Conservation (phyloP, 257 asterid genomes). For the Solanum chiquidenum region DNA sequence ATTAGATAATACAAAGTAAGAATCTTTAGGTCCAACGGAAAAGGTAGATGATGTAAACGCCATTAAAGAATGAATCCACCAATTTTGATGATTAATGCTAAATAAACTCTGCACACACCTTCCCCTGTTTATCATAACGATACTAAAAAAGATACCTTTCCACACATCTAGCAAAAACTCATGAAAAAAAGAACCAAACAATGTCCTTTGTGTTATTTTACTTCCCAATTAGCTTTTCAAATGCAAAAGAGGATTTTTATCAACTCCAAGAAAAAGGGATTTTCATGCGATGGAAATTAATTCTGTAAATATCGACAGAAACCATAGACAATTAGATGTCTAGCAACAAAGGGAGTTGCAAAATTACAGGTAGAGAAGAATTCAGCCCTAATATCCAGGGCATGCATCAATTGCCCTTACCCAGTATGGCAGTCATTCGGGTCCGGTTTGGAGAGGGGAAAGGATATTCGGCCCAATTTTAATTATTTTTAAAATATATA, state of each 20-base stretch:
- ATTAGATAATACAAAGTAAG: not conserved
- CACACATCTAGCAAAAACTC: not conserved
- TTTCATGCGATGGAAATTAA: not conserved
- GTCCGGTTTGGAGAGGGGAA: not conserved
- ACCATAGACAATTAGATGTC: not conserved
- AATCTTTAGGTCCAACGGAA: conserved; percentile 1
- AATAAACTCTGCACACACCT: not conserved
- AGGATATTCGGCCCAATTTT: not conserved
- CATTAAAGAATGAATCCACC: conserved; percentile 26
- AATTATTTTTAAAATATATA: too few relatives aligned
- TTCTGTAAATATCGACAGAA: not conserved
- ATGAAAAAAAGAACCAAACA: not conserved
- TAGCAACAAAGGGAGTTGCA: not conserved
- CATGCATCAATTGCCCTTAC: not conserved
- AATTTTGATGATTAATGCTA: not conserved
- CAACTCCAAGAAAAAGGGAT: not conserved
- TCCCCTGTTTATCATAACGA: conserved; percentile 52
- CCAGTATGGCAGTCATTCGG: not conserved
- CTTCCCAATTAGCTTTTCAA: not conserved
- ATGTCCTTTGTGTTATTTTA: not conserved
- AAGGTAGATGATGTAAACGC: conserved; percentile 29
- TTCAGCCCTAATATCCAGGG: not conserved
- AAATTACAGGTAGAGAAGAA: not conserved
- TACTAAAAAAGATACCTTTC: not conserved
- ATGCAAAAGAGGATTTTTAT: not conserved